Percentiles rank a stretch among this genome's conserved stretches.
phyloP scores from a whole-genome alignment of 2,329 filamentous ascomycete species.

The Thelonectria blattea region DNA sequence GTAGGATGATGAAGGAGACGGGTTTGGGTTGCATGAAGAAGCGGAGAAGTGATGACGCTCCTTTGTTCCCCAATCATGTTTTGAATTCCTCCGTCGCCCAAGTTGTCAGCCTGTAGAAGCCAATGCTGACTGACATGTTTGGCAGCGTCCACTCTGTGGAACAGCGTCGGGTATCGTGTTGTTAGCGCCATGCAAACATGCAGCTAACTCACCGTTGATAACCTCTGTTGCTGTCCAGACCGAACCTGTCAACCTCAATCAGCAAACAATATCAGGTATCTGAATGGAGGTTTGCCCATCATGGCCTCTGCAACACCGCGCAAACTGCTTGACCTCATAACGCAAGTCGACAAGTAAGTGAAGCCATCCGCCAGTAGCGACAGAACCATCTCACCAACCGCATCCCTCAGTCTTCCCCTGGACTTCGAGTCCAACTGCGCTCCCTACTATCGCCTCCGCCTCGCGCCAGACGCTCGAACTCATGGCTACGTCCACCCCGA shows the following conservation, averaged over 20 bases:
- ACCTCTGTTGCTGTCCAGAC: no score
- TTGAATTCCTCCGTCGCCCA: no score
- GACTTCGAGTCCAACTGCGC: slow-evolving; percentile 46
- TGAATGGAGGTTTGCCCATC: slow-evolving; percentile 13
- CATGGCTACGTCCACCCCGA: slow-evolving; percentile 58
- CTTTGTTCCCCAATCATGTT: no score
- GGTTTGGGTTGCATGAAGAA: not conserved
- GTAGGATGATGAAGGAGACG: not conserved
- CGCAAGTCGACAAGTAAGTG: slow-evolving; percentile 50
- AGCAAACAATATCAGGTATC: not conserved
- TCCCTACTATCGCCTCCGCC: slow-evolving; percentile 53
- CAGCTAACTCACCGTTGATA: not conserved
- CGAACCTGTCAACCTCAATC: not conserved
- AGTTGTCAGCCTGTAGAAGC: no score
- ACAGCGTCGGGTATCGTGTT: no score
- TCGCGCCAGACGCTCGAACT: slow-evolving; percentile 51
- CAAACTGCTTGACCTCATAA: slow-evolving; percentile 47
- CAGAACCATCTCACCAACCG: not conserved
- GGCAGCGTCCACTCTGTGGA: no score
- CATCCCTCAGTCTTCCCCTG: slow-evolving; percentile 51
- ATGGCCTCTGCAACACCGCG: slow-evolving; percentile 25
- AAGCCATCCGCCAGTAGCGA: slow-evolving; percentile 9
- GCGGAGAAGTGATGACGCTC: no score
- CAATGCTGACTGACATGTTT: no score
- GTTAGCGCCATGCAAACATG: slow-evolving; percentile 13